phyloP scores from a whole-genome alignment of 108 stramenopile genomes.

The Nitzschia palea region DNA sequence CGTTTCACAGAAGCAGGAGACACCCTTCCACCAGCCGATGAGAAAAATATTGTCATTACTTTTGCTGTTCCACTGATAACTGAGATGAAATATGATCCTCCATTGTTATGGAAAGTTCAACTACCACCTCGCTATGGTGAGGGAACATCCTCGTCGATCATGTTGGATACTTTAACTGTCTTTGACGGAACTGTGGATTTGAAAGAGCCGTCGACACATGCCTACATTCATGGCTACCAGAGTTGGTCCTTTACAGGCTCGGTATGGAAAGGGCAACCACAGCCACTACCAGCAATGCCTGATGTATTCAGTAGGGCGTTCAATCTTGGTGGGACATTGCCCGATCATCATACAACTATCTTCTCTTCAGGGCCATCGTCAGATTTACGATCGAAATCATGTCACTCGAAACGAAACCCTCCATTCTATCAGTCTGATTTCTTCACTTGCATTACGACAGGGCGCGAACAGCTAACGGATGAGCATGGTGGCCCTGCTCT shows the following conservation, averaged over 20 bases:
- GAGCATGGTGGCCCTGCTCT: slow-evolving; percentile 84
- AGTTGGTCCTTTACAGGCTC: slow-evolving; percentile 84
- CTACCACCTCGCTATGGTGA: slow-evolving; percentile 45
- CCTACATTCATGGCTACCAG: slow-evolving; percentile 87
- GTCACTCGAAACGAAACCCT: slow-evolving; percentile 6
- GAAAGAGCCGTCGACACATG: slow-evolving; percentile 60
- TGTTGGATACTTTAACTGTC: slow-evolving; percentile 73
- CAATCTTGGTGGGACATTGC: slow-evolving; percentile 57
- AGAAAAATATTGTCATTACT: slow-evolving; percentile 26
- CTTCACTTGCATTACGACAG: slow-evolving; percentile 74
- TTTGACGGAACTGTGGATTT: slow-evolving; percentile 66
- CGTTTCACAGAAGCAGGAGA: slow-evolving; percentile 30
- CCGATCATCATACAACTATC: slow-evolving; percentile 12
- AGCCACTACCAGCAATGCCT: slow-evolving; percentile 79
- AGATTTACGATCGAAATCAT: neutral
- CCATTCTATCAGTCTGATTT: slow-evolving; percentile 77
- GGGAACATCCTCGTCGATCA: slow-evolving; percentile 16
- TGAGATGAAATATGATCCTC: slow-evolving; percentile 38
- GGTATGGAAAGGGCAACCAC: slow-evolving; percentile 64
- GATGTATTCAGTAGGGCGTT: slow-evolving; percentile 73
- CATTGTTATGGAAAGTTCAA: slow-evolving; percentile 84
- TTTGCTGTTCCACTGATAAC: slow-evolving; percentile 37
- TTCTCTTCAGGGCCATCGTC: neutral
- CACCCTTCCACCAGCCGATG: slow-evolving; percentile 3
- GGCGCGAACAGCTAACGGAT: slow-evolving; percentile 54